phyloP scores from a whole-genome alignment of 2,329 filamentous ascomycete genomes.

The Trichoderma sp. region DNA sequence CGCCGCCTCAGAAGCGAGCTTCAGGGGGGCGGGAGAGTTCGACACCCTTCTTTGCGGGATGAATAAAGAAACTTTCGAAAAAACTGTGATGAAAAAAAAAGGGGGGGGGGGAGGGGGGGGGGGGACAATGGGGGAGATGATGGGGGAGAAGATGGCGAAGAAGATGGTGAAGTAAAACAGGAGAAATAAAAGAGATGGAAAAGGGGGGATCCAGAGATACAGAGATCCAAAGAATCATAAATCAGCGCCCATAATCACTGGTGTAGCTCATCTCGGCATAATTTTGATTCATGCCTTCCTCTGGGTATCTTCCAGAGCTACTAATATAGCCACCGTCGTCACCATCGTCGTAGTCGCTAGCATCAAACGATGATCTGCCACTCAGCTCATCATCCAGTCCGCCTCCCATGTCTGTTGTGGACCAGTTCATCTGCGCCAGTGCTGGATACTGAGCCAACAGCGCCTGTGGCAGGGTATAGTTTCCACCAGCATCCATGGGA shows the following conservation, averaged over 20 bases:
- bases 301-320: slow-evolving; percentile 60
- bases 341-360: slow-evolving; percentile 73
- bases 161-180: not conserved
- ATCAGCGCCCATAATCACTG: slow-evolving; percentile 54
- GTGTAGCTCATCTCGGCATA: slow-evolving; percentile 55
- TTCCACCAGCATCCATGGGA: slow-evolving; percentile 57
- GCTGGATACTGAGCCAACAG: slow-evolving; percentile 90
- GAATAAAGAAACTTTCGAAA: not conserved
- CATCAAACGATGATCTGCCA: slow-evolving; percentile 79
- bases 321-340: slow-evolving; percentile 71
- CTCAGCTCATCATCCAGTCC: slow-evolving; percentile 75
- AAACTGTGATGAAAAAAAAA: not conserved
- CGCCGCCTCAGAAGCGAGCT: not conserved
- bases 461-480: slow-evolving; percentile 78
- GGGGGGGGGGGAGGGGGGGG: no score
- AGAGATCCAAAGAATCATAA: not conserved
- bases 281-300: slow-evolving; percentile 57
- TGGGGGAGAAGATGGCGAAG: not conserved
- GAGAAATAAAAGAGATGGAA: not conserved
- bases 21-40: not conserved
- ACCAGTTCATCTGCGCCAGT: slow-evolving; percentile 88
- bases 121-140: not conserved
- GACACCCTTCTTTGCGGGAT: not conserved
- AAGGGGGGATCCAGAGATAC: not conserved
- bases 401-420: slow-evolving; percentile 63